Evolutionary conservation across 148 eudicot genomes (phyloP).

Genomic region (Cornus controversa): DNA sequence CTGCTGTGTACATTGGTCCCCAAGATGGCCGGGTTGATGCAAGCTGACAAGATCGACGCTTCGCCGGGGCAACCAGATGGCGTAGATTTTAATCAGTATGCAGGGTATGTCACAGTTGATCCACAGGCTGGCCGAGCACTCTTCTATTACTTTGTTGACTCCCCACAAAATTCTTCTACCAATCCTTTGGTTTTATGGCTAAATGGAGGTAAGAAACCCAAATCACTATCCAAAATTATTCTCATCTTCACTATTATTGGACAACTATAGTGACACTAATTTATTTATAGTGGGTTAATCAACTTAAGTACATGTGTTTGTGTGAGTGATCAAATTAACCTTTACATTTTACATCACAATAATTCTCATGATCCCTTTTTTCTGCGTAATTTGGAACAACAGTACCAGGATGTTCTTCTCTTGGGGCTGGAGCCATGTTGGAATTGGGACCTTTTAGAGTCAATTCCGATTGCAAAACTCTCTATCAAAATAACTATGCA

Average conservation of each 20-base stretch:
- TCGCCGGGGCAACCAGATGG: slow-evolving; percentile 35
- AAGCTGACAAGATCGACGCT: slow-evolving; percentile 30
- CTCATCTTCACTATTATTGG: neutral
- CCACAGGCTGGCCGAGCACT: slow-evolving; percentile 20
- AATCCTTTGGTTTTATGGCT: slow-evolving; percentile 40
- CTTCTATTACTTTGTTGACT: slow-evolving; percentile 40
- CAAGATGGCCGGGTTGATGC: slow-evolving; percentile 40
- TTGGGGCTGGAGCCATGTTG: slow-evolving; percentile 31
- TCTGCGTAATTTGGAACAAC: neutral
- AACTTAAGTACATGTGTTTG: too few species aligned
- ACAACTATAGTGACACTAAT: too few species aligned
- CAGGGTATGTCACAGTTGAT: slow-evolving; percentile 36
- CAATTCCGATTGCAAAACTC: slow-evolving; percentile 29
- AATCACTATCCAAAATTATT: neutral
- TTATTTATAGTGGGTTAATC: too few species aligned
- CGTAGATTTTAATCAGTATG: slow-evolving; percentile 31
- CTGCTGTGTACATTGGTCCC: slow-evolving; percentile 14
- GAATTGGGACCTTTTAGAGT: slow-evolving; percentile 39
- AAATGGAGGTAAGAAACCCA: slow-evolving; percentile 29
- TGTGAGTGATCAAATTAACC: too few species aligned
- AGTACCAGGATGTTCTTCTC: slow-evolving; percentile 43
- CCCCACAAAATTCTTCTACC: slow-evolving; percentile 33
- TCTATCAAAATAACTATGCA: slow-evolving; percentile 21
- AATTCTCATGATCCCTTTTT: neutral
- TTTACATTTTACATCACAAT: too few species aligned